Conservation (phyloP, 306 rosid species). For the Cucurbita ficifolia region DNA sequence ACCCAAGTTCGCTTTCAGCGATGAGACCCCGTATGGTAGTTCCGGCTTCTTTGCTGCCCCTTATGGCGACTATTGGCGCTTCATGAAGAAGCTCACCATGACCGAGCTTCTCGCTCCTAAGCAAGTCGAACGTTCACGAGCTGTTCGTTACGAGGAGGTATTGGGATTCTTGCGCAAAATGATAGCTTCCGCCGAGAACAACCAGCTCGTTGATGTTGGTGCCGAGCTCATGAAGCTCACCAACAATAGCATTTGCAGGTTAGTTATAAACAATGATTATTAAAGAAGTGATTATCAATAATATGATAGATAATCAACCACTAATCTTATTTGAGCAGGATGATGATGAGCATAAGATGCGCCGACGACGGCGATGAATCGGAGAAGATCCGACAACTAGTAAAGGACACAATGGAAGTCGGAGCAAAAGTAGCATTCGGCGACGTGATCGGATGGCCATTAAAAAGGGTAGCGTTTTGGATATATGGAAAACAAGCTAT, state of each 20-base stretch:
- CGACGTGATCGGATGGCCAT: slow-evolving; percentile 33
- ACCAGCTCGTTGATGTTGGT: slow-evolving; percentile 19
- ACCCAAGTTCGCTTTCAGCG: slow-evolving; percentile 31
- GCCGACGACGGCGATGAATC: slow-evolving; percentile 28
- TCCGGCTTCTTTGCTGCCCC: slow-evolving; percentile 33
- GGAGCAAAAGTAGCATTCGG: slow-evolving; percentile 35
- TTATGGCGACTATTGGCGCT: slow-evolving; percentile 36
- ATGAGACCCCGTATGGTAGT: slow-evolving; percentile 21
- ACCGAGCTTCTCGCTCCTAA: slow-evolving; percentile 15
- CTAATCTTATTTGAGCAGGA: background rate
- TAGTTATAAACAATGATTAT: background rate
- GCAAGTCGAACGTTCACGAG: slow-evolving; percentile 22
- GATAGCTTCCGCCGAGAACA: slow-evolving; percentile 4
- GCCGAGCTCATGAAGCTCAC: slow-evolving; percentile 34
- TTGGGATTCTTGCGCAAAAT: slow-evolving; percentile 7
- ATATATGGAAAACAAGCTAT: slow-evolving; percentile 29
- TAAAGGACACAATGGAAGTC: slow-evolving; percentile 22
- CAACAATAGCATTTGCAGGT: slow-evolving; percentile 31
- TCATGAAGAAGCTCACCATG: slow-evolving; percentile 39
- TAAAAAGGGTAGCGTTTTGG: slow-evolving; percentile 30
- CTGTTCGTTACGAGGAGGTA: slow-evolving; percentile 16
- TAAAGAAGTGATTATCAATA: no score
- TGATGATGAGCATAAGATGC: slow-evolving; percentile 36
- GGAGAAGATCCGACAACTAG: slow-evolving; percentile 21
- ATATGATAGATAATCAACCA: no score